These are phyloP conservation scores for Aspergillus hiratsukae DNA, from an alignment of 2,329 filamentous ascomycete genomes.

Conservation along the genomic window DNA sequence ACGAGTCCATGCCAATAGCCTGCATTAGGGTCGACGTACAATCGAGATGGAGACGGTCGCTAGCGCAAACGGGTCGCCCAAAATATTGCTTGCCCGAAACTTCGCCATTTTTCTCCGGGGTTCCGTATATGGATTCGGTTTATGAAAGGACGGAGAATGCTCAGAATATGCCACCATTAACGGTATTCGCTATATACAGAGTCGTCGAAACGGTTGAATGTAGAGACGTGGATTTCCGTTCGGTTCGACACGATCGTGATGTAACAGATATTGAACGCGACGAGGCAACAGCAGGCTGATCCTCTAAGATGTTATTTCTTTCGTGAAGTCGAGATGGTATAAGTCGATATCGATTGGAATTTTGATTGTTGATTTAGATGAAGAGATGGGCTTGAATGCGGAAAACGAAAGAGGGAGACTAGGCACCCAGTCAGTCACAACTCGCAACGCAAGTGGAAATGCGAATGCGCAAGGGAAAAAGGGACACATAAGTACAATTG, in stretches of 20 bases:
- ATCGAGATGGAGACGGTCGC: conserved; percentile 88
- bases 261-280: not conserved
- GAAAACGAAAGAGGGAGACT: not conserved
- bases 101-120: conserved; percentile 39
- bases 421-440: not conserved
- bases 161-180: conserved; percentile 23
- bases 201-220: conserved; percentile 3
- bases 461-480: not conserved
- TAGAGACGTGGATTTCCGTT: not conserved
- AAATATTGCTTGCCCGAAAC: conserved; percentile 80
- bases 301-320: not conserved
- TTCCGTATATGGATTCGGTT: conserved; percentile 17
- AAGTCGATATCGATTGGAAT: not conserved
- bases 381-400: not conserved
- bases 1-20: not conserved
- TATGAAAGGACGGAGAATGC: conserved; percentile 17
- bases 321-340: not conserved
- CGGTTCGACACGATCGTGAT: not conserved
- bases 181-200: conserved; percentile 7
- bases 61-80: conserved; percentile 93
- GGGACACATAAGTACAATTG: not conserved
- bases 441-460: not conserved
- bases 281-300: not conserved
- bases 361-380: not conserved
- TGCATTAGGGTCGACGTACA: conserved; percentile 53